Conservation (phyloP, 805 yeast genomes). For the Myxozyma udenii region DNA sequence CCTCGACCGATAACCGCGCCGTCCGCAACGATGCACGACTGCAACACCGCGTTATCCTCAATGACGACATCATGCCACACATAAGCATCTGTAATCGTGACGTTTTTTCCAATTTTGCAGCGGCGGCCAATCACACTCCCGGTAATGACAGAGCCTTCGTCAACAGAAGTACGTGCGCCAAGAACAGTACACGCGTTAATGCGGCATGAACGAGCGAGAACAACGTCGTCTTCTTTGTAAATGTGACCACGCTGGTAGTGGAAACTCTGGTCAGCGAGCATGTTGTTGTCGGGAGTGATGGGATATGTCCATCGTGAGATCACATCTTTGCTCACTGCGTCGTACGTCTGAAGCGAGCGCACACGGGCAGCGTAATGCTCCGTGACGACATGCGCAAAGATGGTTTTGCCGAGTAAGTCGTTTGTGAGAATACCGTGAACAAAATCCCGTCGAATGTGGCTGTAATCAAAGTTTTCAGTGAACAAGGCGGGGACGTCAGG, state of each 20-base stretch:
- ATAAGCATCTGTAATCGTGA: slow-evolving; percentile 66
- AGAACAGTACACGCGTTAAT: slow-evolving; percentile 77
- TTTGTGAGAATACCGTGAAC: slow-evolving; percentile 86
- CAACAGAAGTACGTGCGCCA: slow-evolving; percentile 73
- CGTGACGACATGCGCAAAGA: slow-evolving; percentile 79
- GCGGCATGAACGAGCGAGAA: slow-evolving; percentile 87
- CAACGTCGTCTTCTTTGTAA: slow-evolving; percentile 84
- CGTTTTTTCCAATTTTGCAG: slow-evolving; percentile 80
- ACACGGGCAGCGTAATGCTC: slow-evolving; percentile 89
- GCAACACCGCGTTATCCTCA: slow-evolving; percentile 59
- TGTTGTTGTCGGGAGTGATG: slow-evolving; percentile 79
- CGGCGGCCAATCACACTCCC: slow-evolving; percentile 81
- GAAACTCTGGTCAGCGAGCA: slow-evolving; percentile 67
- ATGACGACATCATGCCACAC: slow-evolving; percentile 82
- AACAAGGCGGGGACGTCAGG: slow-evolving; percentile 92
- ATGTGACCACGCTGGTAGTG: slow-evolving; percentile 79
- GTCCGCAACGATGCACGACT: slow-evolving; percentile 69
- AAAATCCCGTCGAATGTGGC: slow-evolving; percentile 78
- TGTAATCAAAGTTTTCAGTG: slow-evolving; percentile 95
- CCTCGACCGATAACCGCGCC: slow-evolving; percentile 53
- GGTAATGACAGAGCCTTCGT: slow-evolving; percentile 64
- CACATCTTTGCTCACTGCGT: slow-evolving; percentile 84
- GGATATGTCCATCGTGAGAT: slow-evolving; percentile 93
- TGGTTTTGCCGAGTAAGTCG: slow-evolving; percentile 84
- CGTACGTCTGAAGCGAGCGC: slow-evolving; percentile 92